Evolutionary conservation across 345 rosid genomes (phyloP), one percentile per base, ranked within the genome.

Genomic region (Aurinia saxatilis): DNA sequence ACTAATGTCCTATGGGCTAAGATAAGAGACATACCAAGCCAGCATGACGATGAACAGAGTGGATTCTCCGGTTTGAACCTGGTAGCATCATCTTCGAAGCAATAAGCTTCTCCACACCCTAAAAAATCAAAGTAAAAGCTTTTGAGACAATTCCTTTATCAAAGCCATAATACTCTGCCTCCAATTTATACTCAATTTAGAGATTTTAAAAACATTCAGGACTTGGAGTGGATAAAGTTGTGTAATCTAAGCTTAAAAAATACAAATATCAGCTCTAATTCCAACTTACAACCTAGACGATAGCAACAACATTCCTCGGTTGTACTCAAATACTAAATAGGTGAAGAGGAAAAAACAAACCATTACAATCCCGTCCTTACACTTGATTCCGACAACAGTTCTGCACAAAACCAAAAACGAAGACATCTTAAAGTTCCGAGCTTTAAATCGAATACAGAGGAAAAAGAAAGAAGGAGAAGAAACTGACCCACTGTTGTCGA

Each of bases 31-130:
- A 45, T 79, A 84, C 99, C 96, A 88, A 85, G 76, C 99, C 97
- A 33, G 97, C 83, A 66, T 95, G 99, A 46, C 91, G 90, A 69
- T 95, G 96, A 63, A 87, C 97, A 0, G 99, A 79, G 66, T 95
- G 99, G 70, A 93, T 93, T 73, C 97, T 81, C 64, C 99, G 33
- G 60, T 93, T 90, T 8, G 97, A 90, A 75, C 99, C 96, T 5
- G 95, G 96, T 51, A 95, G 57, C 97, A 95, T 87, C 99, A 95
- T 90, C 79, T 90, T 95, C 2, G 97, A 95, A 0, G 99, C 87
- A 40, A 95, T 87, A 27, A 95, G 83, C 79, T 95, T 95, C 89
- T 95, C 99, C 67, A 95, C 99, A 17, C 99, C 97, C 99, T 95
- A 76, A 52, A 70, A 70, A 38, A 21, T 39, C 16, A 31, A 73